Evolutionary conservation across 768 basidiomycete species (phyloP), one percentile per base, ranked within the genome.

Genomic region (Tylopilus sp.): DNA sequence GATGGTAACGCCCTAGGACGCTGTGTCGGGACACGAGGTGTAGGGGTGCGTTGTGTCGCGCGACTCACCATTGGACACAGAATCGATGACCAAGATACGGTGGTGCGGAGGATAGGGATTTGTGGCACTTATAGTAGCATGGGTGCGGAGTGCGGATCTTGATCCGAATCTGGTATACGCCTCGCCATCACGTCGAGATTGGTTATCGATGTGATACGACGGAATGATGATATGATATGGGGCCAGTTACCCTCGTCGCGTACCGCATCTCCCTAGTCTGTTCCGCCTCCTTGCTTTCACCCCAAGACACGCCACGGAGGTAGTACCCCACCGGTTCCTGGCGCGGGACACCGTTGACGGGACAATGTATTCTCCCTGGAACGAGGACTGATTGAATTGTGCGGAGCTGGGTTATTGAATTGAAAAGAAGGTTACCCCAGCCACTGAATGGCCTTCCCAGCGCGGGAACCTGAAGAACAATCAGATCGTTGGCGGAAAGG

Each of bases 131-230:
- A 76, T 74, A 71, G 71, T 72, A 68, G 69, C 66, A 64, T 67
- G 66, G 66, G 61, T 73, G 79, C 81, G 78, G 80, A 78, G 76
- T 78, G 74, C 83, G 82, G 85, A 87, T 85, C 85, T 83, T 81
- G 85, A 86, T 87, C 82, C 79, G 82, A 83, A 70, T 64, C 73
- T 70, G 71, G 70, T 45, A 56, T 59, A 49, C 48, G 48, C 33
- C 57, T 46, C 38, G 54, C 37, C 53, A 63, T 55, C 47, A 53
- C 53, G 47, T 62, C 56, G 40, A 41, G 55, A 59, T 58, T 55
- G 45, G 62, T 67, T 63, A 69, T 67, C 66, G 66, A 67, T 68
- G 62, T 63, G 60, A 64, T 59, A 47, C 41, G 53, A 57, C 48
- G 38, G 33, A 45, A 43, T 55, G 58, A 57, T 53, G 50, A 55